phyloP scores from a whole-genome alignment of 2,329 filamentous ascomycete genomes.

The Phialemoniopsis sp. region DNA sequence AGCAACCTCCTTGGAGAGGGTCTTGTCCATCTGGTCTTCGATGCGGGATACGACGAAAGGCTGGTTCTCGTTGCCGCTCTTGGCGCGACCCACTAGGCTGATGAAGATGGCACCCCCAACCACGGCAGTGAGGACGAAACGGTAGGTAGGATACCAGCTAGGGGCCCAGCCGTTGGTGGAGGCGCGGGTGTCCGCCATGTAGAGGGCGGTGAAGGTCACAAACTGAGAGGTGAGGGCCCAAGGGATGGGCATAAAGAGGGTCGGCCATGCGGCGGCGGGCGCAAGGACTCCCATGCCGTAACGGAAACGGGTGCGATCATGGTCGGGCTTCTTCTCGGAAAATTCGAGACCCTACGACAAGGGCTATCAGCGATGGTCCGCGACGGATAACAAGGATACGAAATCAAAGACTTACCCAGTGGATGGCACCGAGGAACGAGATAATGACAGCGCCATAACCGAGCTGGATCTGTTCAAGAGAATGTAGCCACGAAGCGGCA shows the following conservation, averaged over 20 bases:
- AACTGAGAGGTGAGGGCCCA: conserved; percentile 86
- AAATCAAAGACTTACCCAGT: conserved; percentile 77
- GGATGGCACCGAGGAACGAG: conserved; percentile 88
- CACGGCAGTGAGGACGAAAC: conserved; percentile 87
- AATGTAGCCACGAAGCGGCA: conserved; percentile 66
- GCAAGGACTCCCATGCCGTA: conserved; percentile 81
- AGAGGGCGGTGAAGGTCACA: conserved; percentile 76
- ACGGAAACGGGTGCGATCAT: conserved; percentile 65
- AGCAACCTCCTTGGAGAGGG: conserved; percentile 10
- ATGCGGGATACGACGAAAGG: conserved; percentile 13
- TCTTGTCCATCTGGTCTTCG: too few relatives aligned
- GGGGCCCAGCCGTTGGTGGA: conserved; percentile 74
- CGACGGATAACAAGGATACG: too few relatives aligned
- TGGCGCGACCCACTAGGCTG: conserved; percentile 76
- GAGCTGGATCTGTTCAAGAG: conserved; percentile 83
- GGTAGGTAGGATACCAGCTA: conserved; percentile 82
- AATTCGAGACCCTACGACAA: conserved; percentile 72
- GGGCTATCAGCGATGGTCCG: too few relatives aligned
- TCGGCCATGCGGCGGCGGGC: conserved; percentile 84
- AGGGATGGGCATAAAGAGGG: conserved; percentile 76
- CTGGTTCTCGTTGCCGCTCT: conserved; percentile 49
- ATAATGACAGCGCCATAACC: conserved; percentile 91
- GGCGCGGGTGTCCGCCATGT: conserved; percentile 77
- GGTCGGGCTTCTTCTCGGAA: conserved; percentile 60
- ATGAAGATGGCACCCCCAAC: conserved; percentile 79